phyloP scores from a whole-genome alignment of 1,139 yeast genomes.

The Candida gigantensis region DNA sequence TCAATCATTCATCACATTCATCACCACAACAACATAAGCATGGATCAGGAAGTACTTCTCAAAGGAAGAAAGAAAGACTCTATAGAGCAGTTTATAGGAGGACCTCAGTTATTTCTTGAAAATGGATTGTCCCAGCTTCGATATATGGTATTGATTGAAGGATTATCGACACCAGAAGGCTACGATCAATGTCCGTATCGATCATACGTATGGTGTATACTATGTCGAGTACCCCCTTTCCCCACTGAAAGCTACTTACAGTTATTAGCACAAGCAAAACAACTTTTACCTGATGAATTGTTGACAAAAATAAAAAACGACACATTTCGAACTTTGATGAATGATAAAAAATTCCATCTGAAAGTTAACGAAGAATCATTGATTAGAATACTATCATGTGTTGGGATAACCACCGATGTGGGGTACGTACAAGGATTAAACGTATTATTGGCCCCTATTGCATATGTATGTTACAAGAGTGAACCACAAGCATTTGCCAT shows the following conservation, averaged over 20 bases:
- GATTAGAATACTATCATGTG: conserved; percentile 69
- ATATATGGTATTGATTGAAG: conserved; percentile 77
- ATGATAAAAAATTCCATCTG: conserved; percentile 65
- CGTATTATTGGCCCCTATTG: conserved; percentile 81
- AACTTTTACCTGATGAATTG: conserved; percentile 40
- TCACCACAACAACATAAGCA: neutral
- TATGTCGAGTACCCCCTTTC: conserved; percentile 64
- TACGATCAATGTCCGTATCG: conserved; percentile 66
- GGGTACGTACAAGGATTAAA: conserved; percentile 91
- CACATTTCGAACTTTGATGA: conserved; percentile 81
- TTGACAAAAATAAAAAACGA: conserved; percentile 80
- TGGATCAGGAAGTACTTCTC: conserved; percentile 5
- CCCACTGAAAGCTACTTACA: conserved; percentile 54
- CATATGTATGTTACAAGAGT: conserved; percentile 66
- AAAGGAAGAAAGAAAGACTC: conserved; percentile 60
- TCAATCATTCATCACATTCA: too few relatives aligned
- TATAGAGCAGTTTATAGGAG: conserved; percentile 62
- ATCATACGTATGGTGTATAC: conserved; percentile 78
- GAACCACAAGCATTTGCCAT: conserved; percentile 87
- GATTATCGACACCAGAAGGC: conserved; percentile 55
- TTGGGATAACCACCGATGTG: conserved; percentile 58
- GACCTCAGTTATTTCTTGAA: conserved; percentile 63
- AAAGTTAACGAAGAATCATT: conserved; percentile 70
- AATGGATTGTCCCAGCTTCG: conserved; percentile 78
- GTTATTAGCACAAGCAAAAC: conserved; percentile 59